Conservation (phyloP, 1,284 basidiomycete genomes). For the Violaceomyces palustris region DNA sequence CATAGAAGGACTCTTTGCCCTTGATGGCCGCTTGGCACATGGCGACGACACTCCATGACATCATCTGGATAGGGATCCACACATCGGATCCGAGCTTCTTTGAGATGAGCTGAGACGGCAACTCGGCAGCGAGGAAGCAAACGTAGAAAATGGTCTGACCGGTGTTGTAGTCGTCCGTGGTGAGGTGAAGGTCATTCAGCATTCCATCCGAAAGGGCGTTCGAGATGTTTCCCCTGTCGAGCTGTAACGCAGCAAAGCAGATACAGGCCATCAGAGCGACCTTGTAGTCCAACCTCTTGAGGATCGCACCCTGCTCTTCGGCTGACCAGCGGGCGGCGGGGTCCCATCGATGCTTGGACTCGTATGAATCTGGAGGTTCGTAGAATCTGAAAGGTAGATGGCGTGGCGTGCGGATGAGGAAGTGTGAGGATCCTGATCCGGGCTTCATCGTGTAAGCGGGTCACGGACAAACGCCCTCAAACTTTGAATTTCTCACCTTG, state of each 20-base stretch:
- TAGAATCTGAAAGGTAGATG: no score
- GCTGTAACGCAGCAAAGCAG: slow-evolving; percentile 25
- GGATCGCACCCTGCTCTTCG: slow-evolving; percentile 6
- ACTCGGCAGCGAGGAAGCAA: slow-evolving; percentile 29
- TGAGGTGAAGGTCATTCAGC: slow-evolving; percentile 30
- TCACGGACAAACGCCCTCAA: no score
- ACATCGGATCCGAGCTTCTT: slow-evolving; percentile 37
- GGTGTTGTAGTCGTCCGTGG: slow-evolving; percentile 39
- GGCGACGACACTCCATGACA: slow-evolving; percentile 19
- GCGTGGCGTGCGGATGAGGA: no score
- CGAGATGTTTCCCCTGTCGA: slow-evolving; percentile 30
- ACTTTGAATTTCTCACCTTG: no score
- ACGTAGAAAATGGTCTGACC: slow-evolving; percentile 26
- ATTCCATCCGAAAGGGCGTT: slow-evolving; percentile 30
- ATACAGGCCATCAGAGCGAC: slow-evolving; percentile 18
- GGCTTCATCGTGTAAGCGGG: no score
- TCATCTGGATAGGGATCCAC: slow-evolving; percentile 36
- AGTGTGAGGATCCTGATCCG: no score
- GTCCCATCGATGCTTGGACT: slow-evolving; percentile 23
- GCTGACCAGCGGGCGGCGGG: slow-evolving; percentile 14
- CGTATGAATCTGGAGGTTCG: slow-evolving; percentile 4
- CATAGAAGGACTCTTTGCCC: slow-evolving; percentile 22
- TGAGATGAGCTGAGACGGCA: slow-evolving; percentile 34
- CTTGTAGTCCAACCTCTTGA: slow-evolving; percentile 9
- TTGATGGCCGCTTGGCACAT: slow-evolving; percentile 13